These are phyloP conservation scores for Kwoniella pini DNA, from an alignment of 768 basidiomycete species.

Conservation along the genomic window DNA sequence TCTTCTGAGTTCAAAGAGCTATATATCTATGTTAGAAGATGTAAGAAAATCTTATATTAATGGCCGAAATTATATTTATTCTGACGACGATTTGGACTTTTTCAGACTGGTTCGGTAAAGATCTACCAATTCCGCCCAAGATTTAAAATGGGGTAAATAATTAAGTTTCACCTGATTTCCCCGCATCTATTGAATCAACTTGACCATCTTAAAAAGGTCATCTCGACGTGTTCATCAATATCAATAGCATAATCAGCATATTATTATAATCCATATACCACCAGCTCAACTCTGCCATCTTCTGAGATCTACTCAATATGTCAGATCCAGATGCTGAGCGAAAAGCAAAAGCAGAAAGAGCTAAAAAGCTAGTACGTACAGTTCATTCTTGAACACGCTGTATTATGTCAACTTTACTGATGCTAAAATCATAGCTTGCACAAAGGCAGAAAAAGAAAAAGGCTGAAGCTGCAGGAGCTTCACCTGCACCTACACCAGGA, in stretches of 20 bases:
- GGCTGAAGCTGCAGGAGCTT: slow-evolving; percentile 13
- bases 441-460: slow-evolving; percentile 33
- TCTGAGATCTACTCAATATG: slow-evolving; percentile 17
- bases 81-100: slow-evolving; percentile 4
- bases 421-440: slow-evolving; percentile 29
- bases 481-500: slow-evolving; percentile 22
- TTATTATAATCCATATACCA: neutral
- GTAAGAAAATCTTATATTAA: too few relatives aligned
- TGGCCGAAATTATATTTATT: neutral
- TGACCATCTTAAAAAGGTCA: neutral
- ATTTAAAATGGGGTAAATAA: neutral
- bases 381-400: neutral
- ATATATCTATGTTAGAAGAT: neutral
- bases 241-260: too few relatives aligned
- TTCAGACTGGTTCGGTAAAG: neutral
- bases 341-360: slow-evolving; percentile 52
- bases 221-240: slow-evolving; percentile 8
- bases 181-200: neutral
- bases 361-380: slow-evolving; percentile 49
- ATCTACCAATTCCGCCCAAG: neutral
- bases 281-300: neutral
- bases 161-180: slow-evolving; percentile 11
- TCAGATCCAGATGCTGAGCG: slow-evolving; percentile 44
- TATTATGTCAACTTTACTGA: neutral
- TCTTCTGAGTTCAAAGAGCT: neutral